phyloP scores from a whole-genome alignment of 73 alveolate genomes.

The Blepharisma stoltei region DNA sequence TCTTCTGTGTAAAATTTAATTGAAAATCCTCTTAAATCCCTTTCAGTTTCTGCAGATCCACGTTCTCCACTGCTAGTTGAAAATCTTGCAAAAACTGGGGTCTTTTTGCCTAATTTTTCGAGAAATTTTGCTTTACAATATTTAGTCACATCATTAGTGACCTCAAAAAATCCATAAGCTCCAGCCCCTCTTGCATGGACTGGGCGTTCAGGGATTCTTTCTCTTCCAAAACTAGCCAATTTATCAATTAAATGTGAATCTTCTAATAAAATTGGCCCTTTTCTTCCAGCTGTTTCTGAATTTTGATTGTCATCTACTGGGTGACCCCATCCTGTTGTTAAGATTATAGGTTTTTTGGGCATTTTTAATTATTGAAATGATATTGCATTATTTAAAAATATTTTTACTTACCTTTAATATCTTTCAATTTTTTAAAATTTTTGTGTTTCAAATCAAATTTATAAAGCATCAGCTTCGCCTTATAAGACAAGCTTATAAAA shows the following conservation, averaged over 20 bases:
- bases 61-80: constrained; percentile 88
- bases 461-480: too few relatives aligned
- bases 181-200: constrained; percentile 96
- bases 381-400: too few relatives aligned
- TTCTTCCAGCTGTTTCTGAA: constrained; percentile 83
- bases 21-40: constrained; percentile 95
- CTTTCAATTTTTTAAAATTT: too few relatives aligned
- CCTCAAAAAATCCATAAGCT: constrained; percentile 90
- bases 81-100: constrained; percentile 80
- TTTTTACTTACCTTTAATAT: too few relatives aligned
- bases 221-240: constrained; percentile 87
- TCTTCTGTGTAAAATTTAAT: constrained; percentile 90
- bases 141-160: constrained; percentile 83
- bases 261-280: constrained; percentile 78
- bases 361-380: constrained; percentile 5
- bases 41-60: constrained; percentile 84
- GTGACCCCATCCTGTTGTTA: constrained; percentile 73
- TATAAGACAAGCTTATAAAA: too few relatives aligned
- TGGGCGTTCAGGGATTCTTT: constrained; percentile 92
- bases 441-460: too few relatives aligned
- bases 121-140: constrained; percentile 79
- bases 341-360: constrained; percentile 37
- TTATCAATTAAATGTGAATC: constrained; percentile 81
- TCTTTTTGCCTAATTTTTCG: constrained; percentile 73
- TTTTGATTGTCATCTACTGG: constrained; percentile 83